Base-by-base conservation (phyloP, 1,284 basidiomycete genomes). In the Trametes hirsuta region DNA sequence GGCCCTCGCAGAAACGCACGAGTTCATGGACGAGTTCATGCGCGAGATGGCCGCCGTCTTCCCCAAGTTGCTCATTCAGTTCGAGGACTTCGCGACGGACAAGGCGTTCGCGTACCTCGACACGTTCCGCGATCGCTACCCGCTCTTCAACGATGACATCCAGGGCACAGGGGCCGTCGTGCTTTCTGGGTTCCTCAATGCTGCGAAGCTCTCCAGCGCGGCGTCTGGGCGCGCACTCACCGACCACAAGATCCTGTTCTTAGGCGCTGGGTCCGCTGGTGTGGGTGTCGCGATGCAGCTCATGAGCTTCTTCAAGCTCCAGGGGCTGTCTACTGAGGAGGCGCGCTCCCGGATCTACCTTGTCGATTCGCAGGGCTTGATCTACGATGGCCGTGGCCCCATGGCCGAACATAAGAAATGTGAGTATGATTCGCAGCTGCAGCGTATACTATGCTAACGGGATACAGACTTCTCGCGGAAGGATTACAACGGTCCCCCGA, bases 21-120 rank as follows among this genome's bases (percentile, higher is more conserved):
- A 83, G 61, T 95, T 97, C 74, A 93, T 97, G 88, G 94, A 97
- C 71, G 91, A 94, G 72, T 95, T 97, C 75, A 95, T 97, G 93
- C 74, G 79, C 34, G 93, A 93, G 71, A 91, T 94, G 79, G 76
- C 82, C 25, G 71, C 74, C 41, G 78, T 83, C 48, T 94, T 90
- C 81, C 95, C 95, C 1, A 90, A 93, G 72, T 83, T 94, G 53
- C 84, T 97, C 69, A 82, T 97, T 58, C 95, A 97, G 76, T 97
- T 97, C 71, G 95, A 97, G 84, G 93, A 94, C 77, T 94, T 94
- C 76, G 88, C 91, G 46, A 93, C 91, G 1, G 90, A 94, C 66
- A 88, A 93, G 64, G 94, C 94, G 0, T 96, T 95, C 78, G 77
- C 83, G 57, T 95, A 93, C 75, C 85, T 96, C 40, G 82, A 87